Evolutionary conservation across 768 basidiomycete species (phyloP).

Genomic region (Tubosaeta sp.): DNA sequence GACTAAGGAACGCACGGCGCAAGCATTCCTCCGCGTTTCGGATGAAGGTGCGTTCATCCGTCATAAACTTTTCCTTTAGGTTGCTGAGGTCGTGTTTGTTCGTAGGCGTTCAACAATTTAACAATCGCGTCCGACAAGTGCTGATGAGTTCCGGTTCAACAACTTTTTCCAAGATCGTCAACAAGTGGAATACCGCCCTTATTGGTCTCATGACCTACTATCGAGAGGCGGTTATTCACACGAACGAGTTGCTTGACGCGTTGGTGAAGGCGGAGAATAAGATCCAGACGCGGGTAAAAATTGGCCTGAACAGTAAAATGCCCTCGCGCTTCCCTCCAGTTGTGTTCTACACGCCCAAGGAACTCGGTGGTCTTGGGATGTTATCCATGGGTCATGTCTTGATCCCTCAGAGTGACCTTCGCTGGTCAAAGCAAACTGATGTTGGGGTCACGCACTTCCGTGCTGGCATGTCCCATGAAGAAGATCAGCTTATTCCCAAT

Average conservation of each 20-base stretch:
- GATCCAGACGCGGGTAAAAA: slow-evolving; percentile 99
- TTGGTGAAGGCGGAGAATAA: slow-evolving; percentile 99
- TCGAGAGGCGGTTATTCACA: slow-evolving; percentile 96
- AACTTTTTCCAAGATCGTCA: slow-evolving; percentile 98
- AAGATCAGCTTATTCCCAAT: slow-evolving; percentile 94
- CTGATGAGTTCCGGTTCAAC: slow-evolving; percentile 98
- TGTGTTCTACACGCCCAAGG: slow-evolving; percentile 96
- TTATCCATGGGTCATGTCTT: slow-evolving; percentile 99
- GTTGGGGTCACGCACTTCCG: slow-evolving; percentile 98
- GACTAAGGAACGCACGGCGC: slow-evolving; percentile 95
- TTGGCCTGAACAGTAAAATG: slow-evolving; percentile 99
- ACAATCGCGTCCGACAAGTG: slow-evolving; percentile 94
- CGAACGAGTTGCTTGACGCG: slow-evolving; percentile 91
- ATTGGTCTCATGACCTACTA: slow-evolving; percentile 98
- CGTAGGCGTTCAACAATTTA: slow-evolving; percentile 88
- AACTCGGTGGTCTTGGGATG: slow-evolving; percentile 98
- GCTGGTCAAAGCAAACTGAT: slow-evolving; percentile 99
- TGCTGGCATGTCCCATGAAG: slow-evolving; percentile 96
- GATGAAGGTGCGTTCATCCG: slow-evolving; percentile 63
- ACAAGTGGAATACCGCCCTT: slow-evolving; percentile 95
- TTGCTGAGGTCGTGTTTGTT: slow-evolving; percentile 4
- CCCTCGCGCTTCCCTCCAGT: slow-evolving; percentile 98
- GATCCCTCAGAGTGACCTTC: slow-evolving; percentile 94
- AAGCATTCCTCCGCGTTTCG: slow-evolving; percentile 96
- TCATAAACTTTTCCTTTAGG: neutral